Evolutionary conservation across 1,284 basidiomycete genomes (phyloP), one percentile per base, ranked within the genome.

Genomic region (Fistulina hepatica): DNA sequence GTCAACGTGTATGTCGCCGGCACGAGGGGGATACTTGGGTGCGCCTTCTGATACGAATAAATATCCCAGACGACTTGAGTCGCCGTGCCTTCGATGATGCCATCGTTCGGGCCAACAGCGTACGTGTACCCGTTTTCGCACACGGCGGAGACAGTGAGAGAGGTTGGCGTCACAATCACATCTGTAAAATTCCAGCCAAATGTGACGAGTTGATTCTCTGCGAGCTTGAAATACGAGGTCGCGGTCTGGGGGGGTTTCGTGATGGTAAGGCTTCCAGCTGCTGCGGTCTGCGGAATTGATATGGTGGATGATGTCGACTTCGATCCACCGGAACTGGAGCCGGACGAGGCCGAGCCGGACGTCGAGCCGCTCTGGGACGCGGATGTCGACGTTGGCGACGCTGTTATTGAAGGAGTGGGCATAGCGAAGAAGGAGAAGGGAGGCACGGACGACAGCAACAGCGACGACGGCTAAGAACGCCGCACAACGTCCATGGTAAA

Each of bases 161-260:
- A 62, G 1, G 73, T 71, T 0, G 90, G 89, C 0, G 69, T 71
- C 24, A 69, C 70, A 44, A 77, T 63, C 17, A 93, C 63, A 44
- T 67, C 68, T 15, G 83, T 88, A 48, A 86, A 73, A 57, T 90
- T 93, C 91, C 91, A 95, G n/a, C 71, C 88, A 58, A 94, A 89
- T 15, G 89, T 94, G 53, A 94, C 71, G 41, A 66, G 66, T 51
- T 86, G 71, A 33, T 68, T 66, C 0, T 64, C 60, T 1, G 83
- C 85, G 49, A 97, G 84, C 69, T 95, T 94, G 69, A 81, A 94
- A 63, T 74, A 97, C 5, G 85, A 88, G 3, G 79, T 76, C 16
- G 76, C 76, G 8, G 81, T 80, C 46, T 76, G 70, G 0, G 86
- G 79, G 1, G 91, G 91, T 54, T 86, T 71, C 20, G 82, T 84